Base-by-base conservation (phyloP, 768 basidiomycete genomes). In the Mycena floridula region DNA sequence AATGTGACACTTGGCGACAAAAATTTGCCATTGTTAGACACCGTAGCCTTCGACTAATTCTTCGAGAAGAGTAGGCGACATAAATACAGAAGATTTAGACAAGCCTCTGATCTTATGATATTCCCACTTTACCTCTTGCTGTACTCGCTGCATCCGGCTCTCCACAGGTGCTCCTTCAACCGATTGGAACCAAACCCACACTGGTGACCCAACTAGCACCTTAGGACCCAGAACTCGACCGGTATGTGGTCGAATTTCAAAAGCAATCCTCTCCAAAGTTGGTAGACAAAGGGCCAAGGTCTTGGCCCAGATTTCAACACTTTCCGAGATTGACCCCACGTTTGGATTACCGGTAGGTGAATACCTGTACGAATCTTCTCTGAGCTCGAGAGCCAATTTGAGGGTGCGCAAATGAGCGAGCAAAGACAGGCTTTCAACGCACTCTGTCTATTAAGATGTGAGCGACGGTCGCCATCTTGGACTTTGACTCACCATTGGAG, bases 141-240 rank as follows among this genome's bases (percentile, higher is more conserved):
- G n/a, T n/a, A n/a, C n/a, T n/a, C n/a, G n/a, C n/a, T n/a, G n/a
- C n/a, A n/a, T n/a, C n/a, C n/a, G n/a, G n/a, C n/a, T n/a, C n/a
- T n/a, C n/a, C n/a, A n/a, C n/a, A n/a, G n/a, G n/a, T n/a, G n/a
- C n/a, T n/a, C n/a, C n/a, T n/a, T n/a, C n/a, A n/a, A n/a, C n/a
- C n/a, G n/a, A n/a, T n/a, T n/a, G n/a, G 24, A 43, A 48, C 42
- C 42, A 44, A 15, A 44, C 41, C 42, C 41, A 37, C 23, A 28
- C 25, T 25, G 42, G 30, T 21, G 12, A 11, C 9, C 42, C 37
- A 5, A 48, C 36, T 15, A 25, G 25, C 25, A 38, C 47, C 18
- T 37, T 25, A 4, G 42, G 42, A 4, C 47, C 47, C 20, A 25
- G 21, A 7, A 25, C 32, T 23, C 32, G 26, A 5, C 42, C 47